Conservation (phyloP, 257 asterid species). For the Jaltomata sinuosa region DNA sequence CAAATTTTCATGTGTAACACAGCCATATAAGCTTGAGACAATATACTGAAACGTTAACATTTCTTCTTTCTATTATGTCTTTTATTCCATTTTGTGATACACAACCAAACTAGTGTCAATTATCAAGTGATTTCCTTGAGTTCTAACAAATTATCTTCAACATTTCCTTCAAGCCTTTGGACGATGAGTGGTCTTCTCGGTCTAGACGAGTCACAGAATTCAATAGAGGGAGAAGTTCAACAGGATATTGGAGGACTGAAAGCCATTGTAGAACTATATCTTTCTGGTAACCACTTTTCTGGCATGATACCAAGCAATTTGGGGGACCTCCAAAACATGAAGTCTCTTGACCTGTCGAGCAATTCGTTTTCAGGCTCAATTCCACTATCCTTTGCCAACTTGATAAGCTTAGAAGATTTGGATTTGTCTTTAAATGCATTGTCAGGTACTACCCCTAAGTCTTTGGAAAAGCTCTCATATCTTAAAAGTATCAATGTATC, state of each 20-base stretch:
- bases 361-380: conserved; percentile 23
- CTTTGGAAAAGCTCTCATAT: background rate
- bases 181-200: conserved; percentile 9
- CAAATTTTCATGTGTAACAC: too few species aligned
- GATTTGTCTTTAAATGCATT: background rate
- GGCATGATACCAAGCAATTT: conserved; percentile 15
- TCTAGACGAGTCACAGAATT: conserved; percentile 14
- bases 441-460: background rate
- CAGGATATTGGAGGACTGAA: conserved; percentile 12
- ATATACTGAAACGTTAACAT: too few species aligned
- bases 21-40: too few species aligned
- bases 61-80: too few species aligned
- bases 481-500: conserved; percentile 14
- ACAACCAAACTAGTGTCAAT: background rate
- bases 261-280: conserved; percentile 2
- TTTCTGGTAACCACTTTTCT: conserved; percentile 15
- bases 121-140: background rate
- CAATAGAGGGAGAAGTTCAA: conserved; percentile 18
- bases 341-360: conserved; percentile 14
- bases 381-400: conserved; percentile 22
- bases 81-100: background rate
- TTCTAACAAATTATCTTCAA: conserved; percentile 19
- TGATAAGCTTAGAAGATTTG: conserved; percentile 17
- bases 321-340: conserved; percentile 13
- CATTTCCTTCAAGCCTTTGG: conserved; percentile 23